Percentiles rank a stretch among this genome's conserved stretches.
These are phyloP conservation scores for Pestalotiopsis sp. DNA, from an alignment of 2,329 filamentous ascomycete genomes.

Conservation along the genomic window DNA sequence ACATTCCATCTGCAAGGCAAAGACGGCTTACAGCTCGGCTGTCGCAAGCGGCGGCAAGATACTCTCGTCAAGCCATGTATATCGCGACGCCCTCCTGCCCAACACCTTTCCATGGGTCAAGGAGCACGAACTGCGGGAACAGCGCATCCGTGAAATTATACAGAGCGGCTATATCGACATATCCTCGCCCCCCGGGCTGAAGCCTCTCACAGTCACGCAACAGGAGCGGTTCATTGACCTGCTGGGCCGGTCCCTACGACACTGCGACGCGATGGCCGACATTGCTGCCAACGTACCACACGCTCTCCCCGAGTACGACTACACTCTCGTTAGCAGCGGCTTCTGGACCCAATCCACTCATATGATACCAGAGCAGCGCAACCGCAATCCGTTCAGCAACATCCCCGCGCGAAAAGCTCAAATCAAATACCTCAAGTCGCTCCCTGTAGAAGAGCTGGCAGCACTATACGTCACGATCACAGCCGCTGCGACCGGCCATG, in stretches of 20 bases:
- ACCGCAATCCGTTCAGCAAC: constrained; percentile 20
- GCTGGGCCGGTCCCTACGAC: constrained; percentile 22
- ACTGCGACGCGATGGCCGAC: constrained; percentile 30
- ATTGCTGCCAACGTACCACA: constrained; percentile 23
- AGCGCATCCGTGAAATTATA: constrained; percentile 20
- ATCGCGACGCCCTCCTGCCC: constrained; percentile 17
- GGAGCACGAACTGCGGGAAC: constrained; percentile 27
- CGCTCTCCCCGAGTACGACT: constrained; percentile 5
- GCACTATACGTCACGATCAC: constrained; percentile 22
- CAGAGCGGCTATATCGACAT: constrained; percentile 15
- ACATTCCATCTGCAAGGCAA: constrained; percentile 20
- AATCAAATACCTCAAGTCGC: constrained; percentile 22
- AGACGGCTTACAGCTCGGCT: constrained; percentile 5
- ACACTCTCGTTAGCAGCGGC: constrained; percentile 2
- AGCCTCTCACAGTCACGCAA: constrained; percentile 13
- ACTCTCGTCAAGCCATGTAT: constrained; percentile 21
- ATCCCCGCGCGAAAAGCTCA: constrained; percentile 21
- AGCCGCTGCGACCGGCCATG: constrained; percentile 14
- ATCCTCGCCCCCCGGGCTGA: constrained; percentile 15
- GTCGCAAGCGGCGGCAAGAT: constrained; percentile 18
- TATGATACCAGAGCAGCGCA: not conserved
- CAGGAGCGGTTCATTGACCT: constrained; percentile 11
- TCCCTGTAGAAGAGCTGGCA: constrained; percentile 22
- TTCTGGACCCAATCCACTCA: constrained; percentile 2
- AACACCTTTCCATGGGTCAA: constrained; percentile 20